These are phyloP conservation scores for Prunus mume DNA, from an alignment of 306 rosid genomes.

Conservation along the genomic window DNA sequence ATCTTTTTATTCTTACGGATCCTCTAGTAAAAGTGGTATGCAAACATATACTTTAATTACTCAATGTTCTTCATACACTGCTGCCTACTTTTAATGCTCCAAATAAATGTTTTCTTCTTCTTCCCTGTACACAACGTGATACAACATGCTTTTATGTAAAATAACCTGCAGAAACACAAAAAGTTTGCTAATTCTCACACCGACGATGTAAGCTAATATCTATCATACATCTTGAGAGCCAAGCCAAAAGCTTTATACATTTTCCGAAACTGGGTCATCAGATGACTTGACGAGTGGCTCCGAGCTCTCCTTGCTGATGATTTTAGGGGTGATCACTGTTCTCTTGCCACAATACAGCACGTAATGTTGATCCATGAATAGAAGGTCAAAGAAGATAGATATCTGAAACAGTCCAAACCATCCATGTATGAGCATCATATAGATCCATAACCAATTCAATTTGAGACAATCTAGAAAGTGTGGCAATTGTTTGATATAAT, in stretches of 20 bases:
- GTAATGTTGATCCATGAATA: slow-evolving; percentile 72
- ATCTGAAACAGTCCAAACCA: slow-evolving; percentile 47
- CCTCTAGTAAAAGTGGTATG: not conserved
- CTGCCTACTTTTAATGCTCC: not conserved
- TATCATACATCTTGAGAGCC: not conserved
- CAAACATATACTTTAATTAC: not conserved
- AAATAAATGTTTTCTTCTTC: not conserved
- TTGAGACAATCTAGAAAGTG: not conserved
- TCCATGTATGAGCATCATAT: not conserved
- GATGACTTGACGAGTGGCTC: slow-evolving; percentile 47
- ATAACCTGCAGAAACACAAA: not conserved
- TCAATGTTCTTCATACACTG: not conserved
- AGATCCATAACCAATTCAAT: not conserved
- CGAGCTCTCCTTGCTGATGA: not conserved
- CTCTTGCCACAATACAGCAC: slow-evolving; percentile 48
- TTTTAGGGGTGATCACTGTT: slow-evolving; percentile 20
- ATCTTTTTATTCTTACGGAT: too few species aligned
- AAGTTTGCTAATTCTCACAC: not conserved
- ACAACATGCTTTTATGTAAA: not conserved
- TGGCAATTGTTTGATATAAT: not conserved
- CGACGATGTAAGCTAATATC: not conserved
- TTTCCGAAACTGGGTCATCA: slow-evolving; percentile 17
- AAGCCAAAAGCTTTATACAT: slow-evolving; percentile 25
- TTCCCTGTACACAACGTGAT: slow-evolving; percentile 1
- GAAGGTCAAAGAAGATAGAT: slow-evolving; percentile 65